Base-by-base conservation (phyloP, 257 asterid species). In the Anisodus acutangulus region DNA sequence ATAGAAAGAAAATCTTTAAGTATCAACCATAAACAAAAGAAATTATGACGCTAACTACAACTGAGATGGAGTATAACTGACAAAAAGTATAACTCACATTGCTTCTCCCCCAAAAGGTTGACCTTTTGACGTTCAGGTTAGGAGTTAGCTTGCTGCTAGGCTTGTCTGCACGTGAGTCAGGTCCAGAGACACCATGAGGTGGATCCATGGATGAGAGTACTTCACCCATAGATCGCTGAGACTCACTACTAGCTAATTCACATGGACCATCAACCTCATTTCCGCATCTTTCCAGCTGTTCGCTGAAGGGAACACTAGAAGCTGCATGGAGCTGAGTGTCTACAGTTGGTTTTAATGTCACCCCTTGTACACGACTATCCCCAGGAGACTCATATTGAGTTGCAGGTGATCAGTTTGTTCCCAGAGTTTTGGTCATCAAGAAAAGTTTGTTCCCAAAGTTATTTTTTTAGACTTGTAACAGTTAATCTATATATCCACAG, bases 61-160 rank as follows among this genome's bases (percentile, higher is more conserved):
- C 41, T n/a, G 60, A 22, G 26, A 22, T 22, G 26, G 26, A 22
- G 26, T 22, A 22, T 22, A 22, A 22, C 26, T 22, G 26, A 22
- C 26, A 53, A 53, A 85, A 68, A 83, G 55, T 41, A 82, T 68
- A 70, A 87, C 98, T 92, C 86, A 95, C 98, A 84, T 78, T 93
- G 90, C 90, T 95, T 88, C 94, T 89, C 80, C 97, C 95, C 98
- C 98, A 95, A 84, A 95, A 91, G 58, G 91, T 88, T 63, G 98
- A 91, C 86, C 90, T 92, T 90, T 91, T 92, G 89, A 85, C 87
- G 87, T 85, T 93, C 88, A 74, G 87, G 88, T 85, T 89, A 76
- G 87, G 80, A 81, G 90, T 82, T 60, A 86, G 90, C 87, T 88
- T 92, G 71, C 89, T 84, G 74, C 85, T 54, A 84, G 91, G 64